Conservation (phyloP, 257 asterid species). For the Hygrophila difformis region DNA sequence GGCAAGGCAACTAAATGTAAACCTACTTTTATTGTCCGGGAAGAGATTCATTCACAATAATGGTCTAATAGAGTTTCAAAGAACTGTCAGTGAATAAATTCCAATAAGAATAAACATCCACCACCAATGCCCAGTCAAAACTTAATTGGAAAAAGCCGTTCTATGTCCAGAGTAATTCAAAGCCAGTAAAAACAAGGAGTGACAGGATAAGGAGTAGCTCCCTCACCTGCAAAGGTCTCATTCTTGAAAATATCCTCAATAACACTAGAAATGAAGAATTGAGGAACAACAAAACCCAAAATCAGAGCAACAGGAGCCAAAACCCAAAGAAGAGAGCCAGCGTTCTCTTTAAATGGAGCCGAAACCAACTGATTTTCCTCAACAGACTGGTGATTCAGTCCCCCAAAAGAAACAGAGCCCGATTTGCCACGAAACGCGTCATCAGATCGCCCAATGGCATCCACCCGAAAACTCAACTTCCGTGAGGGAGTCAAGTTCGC, state of each 20-base stretch:
- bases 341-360: slow-evolving; percentile 51
- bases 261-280: slow-evolving; percentile 40
- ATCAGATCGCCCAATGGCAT: slow-evolving; percentile 23
- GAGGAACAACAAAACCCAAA: slow-evolving; percentile 56
- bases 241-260: slow-evolving; percentile 55
- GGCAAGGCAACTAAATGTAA: background rate
- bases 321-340: slow-evolving; percentile 67
- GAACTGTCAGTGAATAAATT: too few relatives aligned
- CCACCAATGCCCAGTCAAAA: too few relatives aligned
- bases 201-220: too few relatives aligned
- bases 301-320: slow-evolving; percentile 79
- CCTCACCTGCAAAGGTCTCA: slow-evolving; percentile 55
- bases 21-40: too few relatives aligned
- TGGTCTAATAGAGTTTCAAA: background rate
- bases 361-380: slow-evolving; percentile 68
- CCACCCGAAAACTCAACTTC: slow-evolving; percentile 30
- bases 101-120: background rate
- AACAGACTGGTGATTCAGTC: slow-evolving; percentile 61
- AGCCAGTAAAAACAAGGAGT: slow-evolving; percentile 1
- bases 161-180: background rate
- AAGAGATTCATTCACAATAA: background rate
- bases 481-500: slow-evolving; percentile 24
- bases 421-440: slow-evolving; percentile 75
- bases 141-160: too few relatives aligned
- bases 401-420: slow-evolving; percentile 71